These are phyloP conservation scores for Fusarium humuli DNA, from an alignment of 2,329 filamentous ascomycete species.

Conservation along the genomic window DNA sequence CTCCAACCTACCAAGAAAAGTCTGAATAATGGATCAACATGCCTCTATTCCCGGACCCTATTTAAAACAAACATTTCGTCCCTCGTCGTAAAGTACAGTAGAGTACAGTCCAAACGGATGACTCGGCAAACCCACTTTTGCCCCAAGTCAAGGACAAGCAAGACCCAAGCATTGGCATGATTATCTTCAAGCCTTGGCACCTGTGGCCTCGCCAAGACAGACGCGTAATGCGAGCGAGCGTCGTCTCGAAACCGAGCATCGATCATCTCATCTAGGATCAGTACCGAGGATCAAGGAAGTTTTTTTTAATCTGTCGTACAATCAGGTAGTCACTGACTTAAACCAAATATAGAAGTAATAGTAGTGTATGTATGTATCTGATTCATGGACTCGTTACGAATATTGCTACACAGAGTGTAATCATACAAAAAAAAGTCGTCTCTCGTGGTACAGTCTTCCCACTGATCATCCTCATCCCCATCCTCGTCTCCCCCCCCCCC, in stretches of 20 bases:
- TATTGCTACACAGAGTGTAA: conserved; percentile 33
- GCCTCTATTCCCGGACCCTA: conserved; percentile 18
- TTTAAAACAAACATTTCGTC: not conserved
- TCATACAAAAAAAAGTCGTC: conserved; percentile 28
- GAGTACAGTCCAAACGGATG: conserved; percentile 9
- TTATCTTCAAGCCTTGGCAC: conserved; percentile 31
- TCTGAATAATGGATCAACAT: not conserved
- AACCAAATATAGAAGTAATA: conserved; percentile 19
- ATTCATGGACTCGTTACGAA: conserved; percentile 42
- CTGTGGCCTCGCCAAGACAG: conserved; percentile 22
- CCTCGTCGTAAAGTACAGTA: not conserved
- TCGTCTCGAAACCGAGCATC: conserved; percentile 2
- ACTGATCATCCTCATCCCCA: conserved; percentile 3
- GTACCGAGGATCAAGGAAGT: not conserved
- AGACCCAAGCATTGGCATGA: conserved; percentile 6
- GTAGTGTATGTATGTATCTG: not conserved
- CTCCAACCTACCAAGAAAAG: not conserved
- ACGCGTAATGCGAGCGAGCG: conserved; percentile 10
- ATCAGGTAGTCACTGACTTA: not conserved
- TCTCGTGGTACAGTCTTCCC: conserved; percentile 29
- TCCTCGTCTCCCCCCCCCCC: not conserved
- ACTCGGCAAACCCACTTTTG: conserved; percentile 26
- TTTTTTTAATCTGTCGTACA: not conserved
- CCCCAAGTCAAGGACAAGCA: not conserved
- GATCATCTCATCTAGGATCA: not conserved